A percentile compares a stretch with the other conserved stretches of the same genome.
Evolutionary conservation across 352 stramenopile genomes (phyloP).

Genomic region (Pythium brachiatum): DNA sequence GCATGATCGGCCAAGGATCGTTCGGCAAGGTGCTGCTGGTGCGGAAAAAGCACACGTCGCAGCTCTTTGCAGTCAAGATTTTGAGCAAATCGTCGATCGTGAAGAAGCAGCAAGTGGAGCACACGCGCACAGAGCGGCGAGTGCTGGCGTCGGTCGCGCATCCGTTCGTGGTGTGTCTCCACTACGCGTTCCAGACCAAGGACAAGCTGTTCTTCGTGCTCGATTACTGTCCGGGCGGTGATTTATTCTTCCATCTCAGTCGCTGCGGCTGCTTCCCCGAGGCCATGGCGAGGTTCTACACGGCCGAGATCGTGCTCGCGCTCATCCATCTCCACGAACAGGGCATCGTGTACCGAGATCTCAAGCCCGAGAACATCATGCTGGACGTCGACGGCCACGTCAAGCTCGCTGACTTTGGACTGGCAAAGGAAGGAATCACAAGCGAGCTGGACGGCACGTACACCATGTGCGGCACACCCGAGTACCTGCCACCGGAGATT

Average conservation of each 20-base stretch:
- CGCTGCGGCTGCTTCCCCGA: slow-evolving; percentile 79
- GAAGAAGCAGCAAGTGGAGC: slow-evolving; percentile 82
- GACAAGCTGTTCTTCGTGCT: slow-evolving; percentile 86
- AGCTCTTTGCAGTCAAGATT: slow-evolving; percentile 86
- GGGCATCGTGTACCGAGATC: slow-evolving; percentile 78
- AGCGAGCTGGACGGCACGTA: slow-evolving; percentile 73
- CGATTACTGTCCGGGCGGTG: slow-evolving; percentile 82
- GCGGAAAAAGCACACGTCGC: slow-evolving; percentile 69
- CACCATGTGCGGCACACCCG: slow-evolving; percentile 85
- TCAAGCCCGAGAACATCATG: slow-evolving; percentile 89
- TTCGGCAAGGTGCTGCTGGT: slow-evolving; percentile 93
- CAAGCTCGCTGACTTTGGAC: slow-evolving; percentile 78
- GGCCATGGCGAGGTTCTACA: slow-evolving; percentile 80
- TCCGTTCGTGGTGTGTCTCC: slow-evolving; percentile 87
- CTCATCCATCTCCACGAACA: slow-evolving; percentile 85
- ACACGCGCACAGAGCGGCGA: slow-evolving; percentile 78
- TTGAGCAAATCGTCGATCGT: slow-evolving; percentile 76
- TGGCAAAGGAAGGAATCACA: slow-evolving; percentile 76
- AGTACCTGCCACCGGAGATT: slow-evolving; percentile 84
- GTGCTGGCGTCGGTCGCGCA: slow-evolving; percentile 80
- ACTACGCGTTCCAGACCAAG: slow-evolving; percentile 87
- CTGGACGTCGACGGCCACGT: slow-evolving; percentile 82
- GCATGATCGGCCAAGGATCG: slow-evolving; percentile 91
- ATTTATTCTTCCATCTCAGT: slow-evolving; percentile 82
- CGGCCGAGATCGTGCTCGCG: slow-evolving; percentile 80